Percentiles rank a stretch among this genome's conserved stretches.
phyloP scores from a whole-genome alignment of 73 alveolate species.

The Tetrahymena thermophila region DNA sequence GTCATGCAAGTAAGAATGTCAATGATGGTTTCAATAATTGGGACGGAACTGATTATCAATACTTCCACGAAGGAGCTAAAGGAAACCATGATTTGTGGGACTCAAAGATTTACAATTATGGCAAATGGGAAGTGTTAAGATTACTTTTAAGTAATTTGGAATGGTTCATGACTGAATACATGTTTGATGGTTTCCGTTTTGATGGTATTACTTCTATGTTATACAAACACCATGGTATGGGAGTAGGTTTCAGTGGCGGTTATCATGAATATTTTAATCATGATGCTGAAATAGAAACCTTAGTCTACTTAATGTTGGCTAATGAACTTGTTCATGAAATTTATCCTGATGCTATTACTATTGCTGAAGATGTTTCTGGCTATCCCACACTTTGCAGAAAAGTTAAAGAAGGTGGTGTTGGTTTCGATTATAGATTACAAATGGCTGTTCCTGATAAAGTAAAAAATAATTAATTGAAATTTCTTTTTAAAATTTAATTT shows the following conservation, averaged over 20 bases:
- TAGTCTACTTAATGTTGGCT: constrained; percentile 91
- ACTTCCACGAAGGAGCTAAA: constrained; percentile 93
- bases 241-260: constrained; percentile 79
- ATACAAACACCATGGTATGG: constrained; percentile 96
- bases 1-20: constrained; percentile 94
- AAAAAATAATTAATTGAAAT: constrained; percentile 21
- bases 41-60: constrained; percentile 98
- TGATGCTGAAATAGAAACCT: constrained; percentile 82
- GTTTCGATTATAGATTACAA: constrained; percentile 92
- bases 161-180: constrained; percentile 86
- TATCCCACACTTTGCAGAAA: constrained; percentile 96
- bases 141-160: constrained; percentile 92
- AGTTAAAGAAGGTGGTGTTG: constrained; percentile 97
- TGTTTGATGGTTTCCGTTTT: constrained; percentile 98
- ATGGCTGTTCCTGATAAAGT: constrained; percentile 96
- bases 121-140: constrained; percentile 86
- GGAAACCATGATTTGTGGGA: constrained; percentile 97
- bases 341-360: constrained; percentile 86
- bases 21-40: constrained; percentile 92
- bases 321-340: constrained; percentile 87
- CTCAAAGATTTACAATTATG: constrained; percentile 90
- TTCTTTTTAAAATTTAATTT: not conserved
- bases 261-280: constrained; percentile 91
- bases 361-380: constrained; percentile 97
- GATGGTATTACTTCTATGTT: constrained; percentile 98